Evolutionary conservation across 192 early-diverging fungal genomes (phyloP).

Genomic region (Dimargaris verticillata): DNA sequence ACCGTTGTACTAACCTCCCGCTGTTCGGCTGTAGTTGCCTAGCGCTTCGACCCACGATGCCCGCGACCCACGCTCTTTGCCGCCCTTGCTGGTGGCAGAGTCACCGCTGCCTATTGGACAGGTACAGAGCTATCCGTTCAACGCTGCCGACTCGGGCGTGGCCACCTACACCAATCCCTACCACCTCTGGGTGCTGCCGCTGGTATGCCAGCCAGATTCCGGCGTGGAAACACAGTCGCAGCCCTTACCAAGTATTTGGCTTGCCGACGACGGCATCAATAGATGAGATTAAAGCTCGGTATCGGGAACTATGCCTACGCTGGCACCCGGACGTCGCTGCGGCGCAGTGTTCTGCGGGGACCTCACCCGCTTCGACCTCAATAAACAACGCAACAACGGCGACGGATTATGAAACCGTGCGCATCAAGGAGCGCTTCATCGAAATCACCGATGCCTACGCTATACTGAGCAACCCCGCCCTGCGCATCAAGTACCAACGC

Average conservation of each 20-base stretch:
- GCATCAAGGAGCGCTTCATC: neutral
- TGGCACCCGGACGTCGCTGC: slow-evolving; percentile 6
- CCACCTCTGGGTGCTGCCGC: no score
- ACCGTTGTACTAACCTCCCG: no score
- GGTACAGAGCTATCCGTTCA: no score
- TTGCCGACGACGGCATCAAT: neutral
- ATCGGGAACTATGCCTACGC: slow-evolving; percentile 9
- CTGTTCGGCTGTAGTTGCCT: no score
- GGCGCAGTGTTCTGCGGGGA: neutral
- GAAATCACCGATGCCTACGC: slow-evolving; percentile 10
- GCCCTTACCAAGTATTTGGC: neutral
- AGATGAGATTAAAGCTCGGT: slow-evolving; percentile 6
- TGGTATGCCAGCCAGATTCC: no score
- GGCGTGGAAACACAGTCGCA: no score
- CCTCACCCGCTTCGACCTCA: neutral
- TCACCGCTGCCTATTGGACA: no score
- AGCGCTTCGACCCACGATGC: no score
- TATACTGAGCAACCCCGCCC: neutral
- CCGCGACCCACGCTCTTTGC: no score
- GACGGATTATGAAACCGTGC: neutral
- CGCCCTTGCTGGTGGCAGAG: no score
- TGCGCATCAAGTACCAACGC: slow-evolving; percentile 1
- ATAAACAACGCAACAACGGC: neutral
- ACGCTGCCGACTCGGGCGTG: no score
- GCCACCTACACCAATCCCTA: no score